Evolutionary conservation across 2,329 filamentous ascomycete species (phyloP), one percentile per base, ranked within the genome.

Genomic region (Ophiostoma pallidulum): DNA sequence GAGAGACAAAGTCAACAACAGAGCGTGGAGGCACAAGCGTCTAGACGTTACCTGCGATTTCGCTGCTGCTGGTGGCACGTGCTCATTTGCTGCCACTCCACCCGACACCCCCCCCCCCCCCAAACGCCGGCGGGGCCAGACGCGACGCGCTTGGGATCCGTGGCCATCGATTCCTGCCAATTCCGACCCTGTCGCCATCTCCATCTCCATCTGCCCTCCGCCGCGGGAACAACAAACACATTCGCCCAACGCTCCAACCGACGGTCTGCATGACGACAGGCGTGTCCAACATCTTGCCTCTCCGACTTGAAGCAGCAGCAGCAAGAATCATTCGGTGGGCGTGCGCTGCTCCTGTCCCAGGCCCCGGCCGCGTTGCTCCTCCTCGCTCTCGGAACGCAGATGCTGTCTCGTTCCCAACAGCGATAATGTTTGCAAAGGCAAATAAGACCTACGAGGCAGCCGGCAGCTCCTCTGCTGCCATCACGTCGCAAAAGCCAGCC

Each of bases 391-490:
- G 33, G 12, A 22, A 13, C 16, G 19, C 16, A 19, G 22, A 28
- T 14, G 8, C 16, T 31, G 12, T 13, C 14, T 37, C 14, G 18
- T 31, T 13, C 31, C 19, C 38, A 6, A n/a, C 22, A 55, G 48
- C 57, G 56, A 55, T 55, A 37, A 67, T 67, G 65, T 53, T 67
- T 48, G 44, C 46, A 20, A 53, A 59, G 35, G 54, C 56, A 4
- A 47, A 50, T 24, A 57, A 59, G 35, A 57, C 48, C 10, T 68
- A 62, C 53, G 59, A 67, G 62, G 66, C 47, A 41, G 29, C 26
- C n/a, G 13, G 20, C 36, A 6, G 41, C 12, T 22, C 57, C 60
- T 52, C 41, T 18, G 28, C 49, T 12, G 58, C 64, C 47, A 49
- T 62, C 6, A 57, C 58, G 19, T 59, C 61, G n/a, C 50, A 37